Evolutionary conservation across 139 green algal species (phyloP).

Genomic region (Chlamydomonas schloesseri): DNA sequence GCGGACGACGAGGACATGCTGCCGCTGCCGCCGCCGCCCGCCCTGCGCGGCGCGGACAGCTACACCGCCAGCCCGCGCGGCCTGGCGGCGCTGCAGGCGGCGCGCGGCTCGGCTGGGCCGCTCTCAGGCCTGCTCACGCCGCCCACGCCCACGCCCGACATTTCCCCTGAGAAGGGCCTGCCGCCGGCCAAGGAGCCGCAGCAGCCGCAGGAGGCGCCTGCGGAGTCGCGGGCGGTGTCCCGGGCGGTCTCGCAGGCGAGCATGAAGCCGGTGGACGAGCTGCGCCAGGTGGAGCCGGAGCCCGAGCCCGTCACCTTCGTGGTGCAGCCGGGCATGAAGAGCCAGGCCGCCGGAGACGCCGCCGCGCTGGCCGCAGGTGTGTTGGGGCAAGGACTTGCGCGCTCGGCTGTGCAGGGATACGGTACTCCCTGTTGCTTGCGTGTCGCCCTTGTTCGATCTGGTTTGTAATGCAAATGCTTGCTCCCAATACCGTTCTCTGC

Average conservation of each 20-base stretch:
- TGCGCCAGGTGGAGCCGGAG: not conserved
- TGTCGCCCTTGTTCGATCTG: too few species aligned
- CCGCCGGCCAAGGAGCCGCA: not conserved
- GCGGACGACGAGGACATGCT: constrained; percentile 39
- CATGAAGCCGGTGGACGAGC: not conserved
- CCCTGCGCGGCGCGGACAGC: constrained; percentile 1
- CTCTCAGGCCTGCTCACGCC: not conserved
- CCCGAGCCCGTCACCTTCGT: not conserved
- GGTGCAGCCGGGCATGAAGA: not conserved
- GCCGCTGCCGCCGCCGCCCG: constrained; percentile 21
- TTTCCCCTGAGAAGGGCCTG: too few species aligned
- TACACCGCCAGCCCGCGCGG: constrained; percentile 16
- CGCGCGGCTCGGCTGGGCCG: not conserved
- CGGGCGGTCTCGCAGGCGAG: not conserved
- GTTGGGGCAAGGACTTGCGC: too few species aligned
- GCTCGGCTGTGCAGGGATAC: too few species aligned
- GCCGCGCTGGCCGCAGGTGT: constrained; percentile 15
- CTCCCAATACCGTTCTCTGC: not conserved
- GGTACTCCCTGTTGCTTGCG: not conserved
- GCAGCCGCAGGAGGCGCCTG: not conserved
- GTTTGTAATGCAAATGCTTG: too few species aligned
- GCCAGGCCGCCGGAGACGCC: not conserved
- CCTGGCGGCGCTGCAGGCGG: not conserved
- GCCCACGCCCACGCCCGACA: too few species aligned
- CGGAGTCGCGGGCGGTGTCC: not conserved